Percentiles rank a stretch among this genome's conserved stretches.
Evolutionary conservation across 2,329 filamentous ascomycete genomes (phyloP).

Genomic region (Pseudocercospora eumusae): DNA sequence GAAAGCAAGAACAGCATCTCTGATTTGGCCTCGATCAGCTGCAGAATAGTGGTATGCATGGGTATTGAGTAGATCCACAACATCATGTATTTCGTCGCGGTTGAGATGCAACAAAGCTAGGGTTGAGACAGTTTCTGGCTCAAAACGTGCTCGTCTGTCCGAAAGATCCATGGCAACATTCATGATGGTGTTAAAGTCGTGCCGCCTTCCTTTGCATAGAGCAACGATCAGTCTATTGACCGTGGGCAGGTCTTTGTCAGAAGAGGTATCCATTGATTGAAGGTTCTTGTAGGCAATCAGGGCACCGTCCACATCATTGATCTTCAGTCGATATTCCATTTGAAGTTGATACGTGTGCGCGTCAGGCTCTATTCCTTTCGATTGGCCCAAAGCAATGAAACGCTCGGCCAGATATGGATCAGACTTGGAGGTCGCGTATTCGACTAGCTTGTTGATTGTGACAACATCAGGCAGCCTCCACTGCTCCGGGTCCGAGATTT

Average conservation of each 20-base stretch:
- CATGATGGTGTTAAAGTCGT: conserved; percentile 70
- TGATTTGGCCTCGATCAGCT: conserved; percentile 67
- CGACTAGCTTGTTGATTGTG: conserved; percentile 76
- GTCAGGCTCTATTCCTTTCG: conserved; percentile 67
- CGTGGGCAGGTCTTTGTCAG: conserved; percentile 61
- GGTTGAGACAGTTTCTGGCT: conserved; percentile 71
- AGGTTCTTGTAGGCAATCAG: conserved; percentile 65
- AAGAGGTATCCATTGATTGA: conserved; percentile 56
- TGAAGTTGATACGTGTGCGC: conserved; percentile 71
- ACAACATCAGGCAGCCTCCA: conserved; percentile 61
- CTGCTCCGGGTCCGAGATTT: conserved; percentile 46
- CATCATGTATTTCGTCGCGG: conserved; percentile 74
- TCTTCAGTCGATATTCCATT: conserved; percentile 72
- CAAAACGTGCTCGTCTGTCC: conserved; percentile 67
- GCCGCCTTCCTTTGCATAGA: conserved; percentile 61
- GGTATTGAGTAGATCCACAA: conserved; percentile 77
- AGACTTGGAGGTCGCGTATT: conserved; percentile 67
- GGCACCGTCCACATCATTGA: conserved; percentile 71
- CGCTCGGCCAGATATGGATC: conserved; percentile 73
- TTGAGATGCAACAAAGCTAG: conserved; percentile 74
- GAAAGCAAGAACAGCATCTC: conserved; percentile 66
- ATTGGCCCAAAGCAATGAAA: conserved; percentile 66
- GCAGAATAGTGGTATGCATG: conserved; percentile 71
- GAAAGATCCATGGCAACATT: conserved; percentile 73
- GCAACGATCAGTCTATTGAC: conserved; percentile 73